Percentiles rank a stretch among this genome's conserved stretches.
Conservation (phyloP, 345 rosid species). For the Xanthoceras sorbifolium region DNA sequence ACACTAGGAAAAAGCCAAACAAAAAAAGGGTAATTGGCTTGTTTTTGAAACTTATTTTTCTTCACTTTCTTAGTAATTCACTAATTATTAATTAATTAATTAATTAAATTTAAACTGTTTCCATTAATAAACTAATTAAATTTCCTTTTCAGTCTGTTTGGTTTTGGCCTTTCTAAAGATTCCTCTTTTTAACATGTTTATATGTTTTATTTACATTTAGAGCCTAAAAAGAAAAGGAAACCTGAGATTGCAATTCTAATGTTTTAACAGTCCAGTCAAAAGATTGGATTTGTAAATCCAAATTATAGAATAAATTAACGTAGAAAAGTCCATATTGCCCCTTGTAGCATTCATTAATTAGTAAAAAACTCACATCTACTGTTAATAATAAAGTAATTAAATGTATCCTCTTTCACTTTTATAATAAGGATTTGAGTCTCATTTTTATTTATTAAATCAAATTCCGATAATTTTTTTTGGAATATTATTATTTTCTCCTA, state of each 20-base stretch:
- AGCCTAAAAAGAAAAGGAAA: background rate
- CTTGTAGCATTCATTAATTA: no score
- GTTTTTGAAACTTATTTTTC: background rate
- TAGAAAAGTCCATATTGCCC: background rate
- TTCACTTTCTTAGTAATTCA: background rate
- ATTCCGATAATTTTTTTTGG: no score
- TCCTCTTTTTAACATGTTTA: conserved; percentile 9
- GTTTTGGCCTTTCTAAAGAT: conserved; percentile 3
- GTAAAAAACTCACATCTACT: no score
- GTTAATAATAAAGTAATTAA: no score
- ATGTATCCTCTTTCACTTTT: no score
- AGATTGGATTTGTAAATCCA: background rate
- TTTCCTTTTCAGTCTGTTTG: background rate
- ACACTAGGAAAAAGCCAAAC: background rate
- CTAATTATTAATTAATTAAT: conserved; percentile 10
- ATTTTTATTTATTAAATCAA: no score
- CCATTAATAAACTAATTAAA: background rate
- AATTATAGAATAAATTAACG: background rate
- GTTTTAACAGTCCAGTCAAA: conserved; percentile 5
- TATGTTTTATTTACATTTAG: background rate
- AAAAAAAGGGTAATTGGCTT: background rate
- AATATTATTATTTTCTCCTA: no score
- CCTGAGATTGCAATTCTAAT: background rate
- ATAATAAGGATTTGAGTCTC: no score
- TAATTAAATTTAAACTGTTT: conserved; percentile 4